These are phyloP conservation scores for Pleurotus eryngii DNA, from an alignment of 768 basidiomycete genomes.

Conservation along the genomic window DNA sequence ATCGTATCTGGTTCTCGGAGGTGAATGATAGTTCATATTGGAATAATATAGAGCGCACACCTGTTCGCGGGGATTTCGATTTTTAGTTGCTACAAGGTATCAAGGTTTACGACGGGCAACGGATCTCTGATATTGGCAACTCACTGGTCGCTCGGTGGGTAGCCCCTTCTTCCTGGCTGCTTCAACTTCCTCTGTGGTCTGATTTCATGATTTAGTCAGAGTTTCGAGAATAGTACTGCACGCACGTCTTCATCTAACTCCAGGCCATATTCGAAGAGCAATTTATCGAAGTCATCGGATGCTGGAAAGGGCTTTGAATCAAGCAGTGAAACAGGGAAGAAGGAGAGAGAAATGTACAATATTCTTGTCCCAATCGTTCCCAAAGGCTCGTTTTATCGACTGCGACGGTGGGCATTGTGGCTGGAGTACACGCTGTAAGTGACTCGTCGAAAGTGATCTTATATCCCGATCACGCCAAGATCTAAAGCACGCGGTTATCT, in stretches of 20 bases:
- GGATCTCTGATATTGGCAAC: slow-evolving; percentile 14
- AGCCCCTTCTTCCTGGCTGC: slow-evolving; percentile 79
- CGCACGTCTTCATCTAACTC: slow-evolving; percentile 97
- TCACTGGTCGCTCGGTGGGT: slow-evolving; percentile 80
- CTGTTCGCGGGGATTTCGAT: slow-evolving; percentile 99
- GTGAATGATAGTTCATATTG: slow-evolving; percentile 7
- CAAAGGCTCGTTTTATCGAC: slow-evolving; percentile 96
- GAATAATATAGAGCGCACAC: slow-evolving; percentile 29
- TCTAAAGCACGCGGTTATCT: slow-evolving; percentile 12
- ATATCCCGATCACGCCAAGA: slow-evolving; percentile 29
- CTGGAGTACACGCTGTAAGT: slow-evolving; percentile 5
- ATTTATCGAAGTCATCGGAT: slow-evolving; percentile 89
- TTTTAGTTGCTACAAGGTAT: slow-evolving; percentile 77
- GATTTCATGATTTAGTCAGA: slow-evolving; percentile 7
- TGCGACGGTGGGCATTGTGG: slow-evolving; percentile 85
- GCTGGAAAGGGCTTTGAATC: slow-evolving; percentile 45
- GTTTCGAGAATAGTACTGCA: slow-evolving; percentile 10
- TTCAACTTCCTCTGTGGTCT: slow-evolving; percentile 91
- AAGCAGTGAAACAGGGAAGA: slow-evolving; percentile 5
- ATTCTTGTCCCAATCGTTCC: slow-evolving; percentile 77
- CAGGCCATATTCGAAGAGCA: slow-evolving; percentile 96
- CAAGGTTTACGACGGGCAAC: neutral
- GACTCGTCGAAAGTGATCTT: neutral
- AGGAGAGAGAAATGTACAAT: slow-evolving; percentile 48
- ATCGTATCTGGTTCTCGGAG: slow-evolving; percentile 70